These are phyloP conservation scores for Pseudozyma hubeiensis DNA, from an alignment of 1,284 basidiomycete genomes.

Conservation along the genomic window DNA sequence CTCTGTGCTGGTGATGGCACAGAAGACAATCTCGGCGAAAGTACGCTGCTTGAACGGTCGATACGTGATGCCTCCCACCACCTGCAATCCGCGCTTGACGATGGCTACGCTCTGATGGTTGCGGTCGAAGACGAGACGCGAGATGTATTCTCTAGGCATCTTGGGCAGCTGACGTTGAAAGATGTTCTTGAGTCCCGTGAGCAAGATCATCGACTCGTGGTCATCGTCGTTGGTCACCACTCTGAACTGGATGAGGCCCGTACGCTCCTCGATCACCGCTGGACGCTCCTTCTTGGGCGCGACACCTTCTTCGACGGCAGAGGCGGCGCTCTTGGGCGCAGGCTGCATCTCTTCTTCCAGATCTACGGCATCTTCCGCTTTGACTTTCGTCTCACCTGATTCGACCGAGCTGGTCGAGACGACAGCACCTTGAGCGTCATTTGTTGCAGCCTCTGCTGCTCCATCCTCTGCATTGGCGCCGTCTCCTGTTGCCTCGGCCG, in stretches of 20 bases:
- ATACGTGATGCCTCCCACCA: conserved; percentile 98
- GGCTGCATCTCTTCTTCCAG: conserved; percentile 37
- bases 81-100: conserved; percentile 92
- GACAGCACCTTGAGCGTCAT: neutral
- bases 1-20: conserved; percentile 94
- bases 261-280: conserved; percentile 83
- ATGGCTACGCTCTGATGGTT: conserved; percentile 94
- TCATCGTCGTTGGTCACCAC: conserved; percentile 86
- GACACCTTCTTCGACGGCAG: conserved; percentile 42
- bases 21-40: conserved; percentile 99
- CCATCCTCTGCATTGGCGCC: conserved; percentile 8
- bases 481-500: neutral
- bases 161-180: conserved; percentile 98
- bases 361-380: conserved; percentile 48
- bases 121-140: conserved; percentile 90
- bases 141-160: conserved; percentile 99
- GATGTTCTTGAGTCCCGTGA: conserved; percentile 93
- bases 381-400: conserved; percentile 25
- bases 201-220: conserved; percentile 78
- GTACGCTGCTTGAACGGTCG: conserved; percentile 92
- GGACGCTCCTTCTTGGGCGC: conserved; percentile 70
- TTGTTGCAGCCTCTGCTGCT: conserved; percentile 1
- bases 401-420: conserved; percentile 4
- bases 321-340: conserved; percentile 38
- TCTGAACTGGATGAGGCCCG: conserved; percentile 84